Evolutionary conservation across 208 protist genomes (phyloP).

Genomic region (Lotmaria passim): DNA sequence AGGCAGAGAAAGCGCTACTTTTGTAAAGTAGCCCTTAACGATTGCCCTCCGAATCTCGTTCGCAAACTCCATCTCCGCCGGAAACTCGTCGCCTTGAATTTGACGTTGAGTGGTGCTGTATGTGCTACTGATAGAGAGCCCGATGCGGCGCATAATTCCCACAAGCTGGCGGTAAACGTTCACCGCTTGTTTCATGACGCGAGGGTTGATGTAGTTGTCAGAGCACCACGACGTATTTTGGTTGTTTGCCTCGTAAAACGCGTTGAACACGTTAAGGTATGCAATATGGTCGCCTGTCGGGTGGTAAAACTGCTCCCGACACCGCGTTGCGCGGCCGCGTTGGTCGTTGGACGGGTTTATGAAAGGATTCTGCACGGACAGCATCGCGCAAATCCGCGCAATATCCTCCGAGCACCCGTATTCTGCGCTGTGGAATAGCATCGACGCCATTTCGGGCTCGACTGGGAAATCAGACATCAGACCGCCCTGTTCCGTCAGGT

Average conservation of each 20-base stretch:
- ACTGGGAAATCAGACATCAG: slow-evolving; percentile 98
- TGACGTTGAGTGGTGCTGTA: slow-evolving; percentile 46
- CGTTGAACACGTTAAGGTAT: slow-evolving; percentile 93
- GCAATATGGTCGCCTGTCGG: slow-evolving; percentile 97
- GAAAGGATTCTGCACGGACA: slow-evolving; percentile 89
- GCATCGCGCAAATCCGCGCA: slow-evolving; percentile 97
- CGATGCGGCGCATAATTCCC: slow-evolving; percentile 88
- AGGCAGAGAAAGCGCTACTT: slow-evolving; percentile 94
- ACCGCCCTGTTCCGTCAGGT: slow-evolving; percentile 95
- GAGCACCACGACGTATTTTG: slow-evolving; percentile 94
- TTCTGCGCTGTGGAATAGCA: slow-evolving; percentile 95
- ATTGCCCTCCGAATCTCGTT: slow-evolving; percentile 93
- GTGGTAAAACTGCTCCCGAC: slow-evolving; percentile 96
- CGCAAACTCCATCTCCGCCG: slow-evolving; percentile 58
- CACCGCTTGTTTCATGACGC: slow-evolving; percentile 93
- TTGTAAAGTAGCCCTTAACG: slow-evolving; percentile 96
- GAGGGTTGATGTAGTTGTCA: slow-evolving; percentile 97
- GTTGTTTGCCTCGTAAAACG: slow-evolving; percentile 59
- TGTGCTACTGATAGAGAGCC: slow-evolving; percentile 59
- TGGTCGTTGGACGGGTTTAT: slow-evolving; percentile 79
- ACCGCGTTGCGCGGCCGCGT: slow-evolving; percentile 69
- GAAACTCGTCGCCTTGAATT: slow-evolving; percentile 24
- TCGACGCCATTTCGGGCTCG: slow-evolving; percentile 97
- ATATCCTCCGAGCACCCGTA: slow-evolving; percentile 97
- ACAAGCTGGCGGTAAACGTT: slow-evolving; percentile 96